Evolutionary conservation across 108 stramenopile species (phyloP), one percentile per base, ranked within the genome.

Genomic region (Phaeodactylum tricornutum): DNA sequence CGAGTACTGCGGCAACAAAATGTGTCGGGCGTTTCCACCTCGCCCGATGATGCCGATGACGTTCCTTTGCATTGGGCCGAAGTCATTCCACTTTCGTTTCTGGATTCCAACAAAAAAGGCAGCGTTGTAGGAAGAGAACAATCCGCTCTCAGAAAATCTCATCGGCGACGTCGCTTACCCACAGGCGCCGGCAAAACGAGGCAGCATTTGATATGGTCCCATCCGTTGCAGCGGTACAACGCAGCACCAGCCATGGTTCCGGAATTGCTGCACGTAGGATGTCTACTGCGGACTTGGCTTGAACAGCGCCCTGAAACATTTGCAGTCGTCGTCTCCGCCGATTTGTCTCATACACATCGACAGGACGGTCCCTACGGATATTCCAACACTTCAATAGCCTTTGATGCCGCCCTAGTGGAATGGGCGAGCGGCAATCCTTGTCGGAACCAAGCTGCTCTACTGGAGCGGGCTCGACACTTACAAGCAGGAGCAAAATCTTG

Each of bases 311-410:
- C 61, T 0, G 50, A 54, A 26, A 11, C 34, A 21, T 40, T 65
- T 16, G 64, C 38, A 11, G 42, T 72, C 9, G 16, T 72, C 5
- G 31, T 66, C 4, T 64, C 62, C 1, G 62, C 49, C 0, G 71
- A 72, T 53, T 50, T 72, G 57, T 52, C 71, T 3, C 71, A 72
- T 53, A 67, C 66, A 4, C 71, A 72, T 53, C 35, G n/a, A 49
- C 42, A 43, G 0, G 9, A 5, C 11, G 71, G 71, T 4, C 71
- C 71, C 4, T 72, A 72, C 49, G 71, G 71, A 2, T 72, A 59
- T 64, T 62, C 66, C 37, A 31, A 39, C 12, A 45, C 66, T 8
- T 50, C 50, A 23, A 51, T 27, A 16, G 32, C 29, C 5, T 64
- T 63, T 47, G 71, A 72, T 57, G 9, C 16, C 1, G 66, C 71